These are phyloP conservation scores for Arthrinium puccinioides DNA, from an alignment of 2,329 filamentous ascomycete genomes.

Conservation along the genomic window DNA sequence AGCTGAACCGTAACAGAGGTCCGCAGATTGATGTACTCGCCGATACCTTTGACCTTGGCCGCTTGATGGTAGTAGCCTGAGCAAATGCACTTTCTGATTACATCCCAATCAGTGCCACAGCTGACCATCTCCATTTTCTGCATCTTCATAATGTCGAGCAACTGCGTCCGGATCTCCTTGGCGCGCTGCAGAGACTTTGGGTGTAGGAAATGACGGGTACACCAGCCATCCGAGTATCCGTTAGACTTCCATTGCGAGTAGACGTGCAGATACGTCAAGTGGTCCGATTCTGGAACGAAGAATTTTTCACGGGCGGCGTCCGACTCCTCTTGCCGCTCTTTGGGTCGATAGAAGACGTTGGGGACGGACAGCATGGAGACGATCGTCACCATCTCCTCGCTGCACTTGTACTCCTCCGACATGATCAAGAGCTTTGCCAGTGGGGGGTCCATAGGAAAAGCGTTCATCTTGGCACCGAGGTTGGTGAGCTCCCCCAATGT, in stretches of 20 bases:
- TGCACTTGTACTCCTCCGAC: slow-evolving; percentile 82
- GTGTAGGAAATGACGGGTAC: slow-evolving; percentile 86
- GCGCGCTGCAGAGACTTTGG: slow-evolving; percentile 87
- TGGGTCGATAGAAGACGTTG: slow-evolving; percentile 93
- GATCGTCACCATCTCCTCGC: slow-evolving; percentile 96
- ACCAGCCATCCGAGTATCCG: slow-evolving; percentile 86
- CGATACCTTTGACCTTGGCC: slow-evolving; percentile 89
- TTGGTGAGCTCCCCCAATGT: slow-evolving; percentile 85
- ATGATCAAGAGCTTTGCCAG: slow-evolving; percentile 93
- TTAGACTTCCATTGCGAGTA: slow-evolving; percentile 95
- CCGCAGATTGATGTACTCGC: slow-evolving; percentile 93
- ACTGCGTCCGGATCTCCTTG: slow-evolving; percentile 89
- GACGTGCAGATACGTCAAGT: slow-evolving; percentile 90
- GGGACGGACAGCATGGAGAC: slow-evolving; percentile 97
- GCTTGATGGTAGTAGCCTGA: slow-evolving; percentile 98
- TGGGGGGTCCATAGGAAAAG: slow-evolving; percentile 96
- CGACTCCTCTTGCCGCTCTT: slow-evolving; percentile 93
- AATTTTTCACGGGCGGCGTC: slow-evolving; percentile 96
- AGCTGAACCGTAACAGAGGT: slow-evolving; percentile 92
- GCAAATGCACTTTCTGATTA: slow-evolving; percentile 93
- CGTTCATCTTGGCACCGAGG: slow-evolving; percentile 87
- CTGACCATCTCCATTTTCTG: slow-evolving; percentile 83
- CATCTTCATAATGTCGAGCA: slow-evolving; percentile 88
- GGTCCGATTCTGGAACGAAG: slow-evolving; percentile 95
- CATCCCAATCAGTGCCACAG: slow-evolving; percentile 95